A percentile compares a stretch with the other conserved stretches of the same genome.
Evolutionary conservation across 2,329 filamentous ascomycete genomes (phyloP).

Genomic region (Clarireedia hainanense): DNA sequence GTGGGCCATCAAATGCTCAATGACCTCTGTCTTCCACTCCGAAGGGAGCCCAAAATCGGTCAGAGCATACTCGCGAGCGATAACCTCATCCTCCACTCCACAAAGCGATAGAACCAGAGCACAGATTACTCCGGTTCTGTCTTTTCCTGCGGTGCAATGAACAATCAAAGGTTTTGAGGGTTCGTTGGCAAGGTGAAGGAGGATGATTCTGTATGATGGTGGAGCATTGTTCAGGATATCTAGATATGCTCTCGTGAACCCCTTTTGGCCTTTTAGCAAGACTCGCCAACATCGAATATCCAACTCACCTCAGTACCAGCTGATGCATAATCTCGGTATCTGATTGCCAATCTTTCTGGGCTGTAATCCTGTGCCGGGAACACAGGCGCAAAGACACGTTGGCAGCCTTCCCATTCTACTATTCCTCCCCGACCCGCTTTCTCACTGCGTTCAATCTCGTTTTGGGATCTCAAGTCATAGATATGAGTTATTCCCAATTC

Average conservation of each 20-base stretch:
- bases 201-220: constrained; percentile 47
- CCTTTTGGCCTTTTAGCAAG: constrained; percentile 30
- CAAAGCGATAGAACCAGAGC: constrained; percentile 58
- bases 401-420: constrained; percentile 42
- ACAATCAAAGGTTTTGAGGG: constrained; percentile 48
- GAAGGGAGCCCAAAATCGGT: constrained; percentile 52
- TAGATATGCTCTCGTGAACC: constrained; percentile 56
- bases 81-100: constrained; percentile 47
- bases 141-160: constrained; percentile 73
- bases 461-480: constrained; percentile 59
- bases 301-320: constrained; percentile 29
- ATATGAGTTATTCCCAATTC: constrained; percentile 53
- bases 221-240: constrained; percentile 50
- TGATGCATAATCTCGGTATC: constrained; percentile 52
- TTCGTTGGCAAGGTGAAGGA: constrained; percentile 28
- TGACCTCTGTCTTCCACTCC: constrained; percentile 43
- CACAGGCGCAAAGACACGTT: constrained; percentile 54
- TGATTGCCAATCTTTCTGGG: constrained; percentile 53
- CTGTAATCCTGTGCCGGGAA: constrained; percentile 54
- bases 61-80: constrained; percentile 62
- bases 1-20: constrained; percentile 42
- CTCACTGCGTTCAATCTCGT: constrained; percentile 46
- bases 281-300: neutral
- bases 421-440: constrained; percentile 31
- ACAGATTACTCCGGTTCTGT: constrained; percentile 64